Evolutionary conservation across 129 eudicot genomes (phyloP).

Genomic region (Tanacetum coccineum): DNA sequence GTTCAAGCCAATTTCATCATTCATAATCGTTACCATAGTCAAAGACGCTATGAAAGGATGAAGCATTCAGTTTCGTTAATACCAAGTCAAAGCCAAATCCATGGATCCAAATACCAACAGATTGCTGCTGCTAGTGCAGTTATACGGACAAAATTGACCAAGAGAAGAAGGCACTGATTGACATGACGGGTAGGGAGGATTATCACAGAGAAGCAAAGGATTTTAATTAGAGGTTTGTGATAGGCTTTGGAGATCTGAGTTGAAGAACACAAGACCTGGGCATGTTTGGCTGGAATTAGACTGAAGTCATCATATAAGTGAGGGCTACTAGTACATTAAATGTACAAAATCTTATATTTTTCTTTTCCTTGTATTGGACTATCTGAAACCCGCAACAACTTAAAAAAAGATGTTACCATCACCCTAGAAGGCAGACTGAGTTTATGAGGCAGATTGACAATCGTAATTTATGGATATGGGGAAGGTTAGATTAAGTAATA

Average conservation of each 20-base stretch:
- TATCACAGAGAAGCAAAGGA: not conserved
- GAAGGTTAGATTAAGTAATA: too few relatives aligned
- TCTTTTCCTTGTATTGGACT: slow-evolving; percentile 3
- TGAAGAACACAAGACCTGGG: slow-evolving; percentile 1
- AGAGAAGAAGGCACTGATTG: slow-evolving; percentile 1
- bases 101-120: too few relatives aligned
- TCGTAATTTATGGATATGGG: too few relatives aligned
- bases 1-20: slow-evolving; percentile 15
- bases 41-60: not conserved
- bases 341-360: not conserved
- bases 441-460: too few relatives aligned
- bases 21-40: slow-evolving; percentile 1
- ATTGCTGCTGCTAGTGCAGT: too few relatives aligned
- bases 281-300: slow-evolving; percentile 4
- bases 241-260: not conserved
- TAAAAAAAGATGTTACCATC: too few relatives aligned
- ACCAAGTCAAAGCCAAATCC: slow-evolving; percentile 10
- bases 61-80: slow-evolving; percentile 1
- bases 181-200: slow-evolving; percentile 9
- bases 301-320: not conserved
- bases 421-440: too few relatives aligned
- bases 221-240: not conserved
- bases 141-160: too few relatives aligned
- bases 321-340: not conserved
- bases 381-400: not conserved